Percentiles rank a stretch among this genome's conserved stretches.
Evolutionary conservation across 768 basidiomycete genomes (phyloP).

Genomic region (Tulasnella sp.): DNA sequence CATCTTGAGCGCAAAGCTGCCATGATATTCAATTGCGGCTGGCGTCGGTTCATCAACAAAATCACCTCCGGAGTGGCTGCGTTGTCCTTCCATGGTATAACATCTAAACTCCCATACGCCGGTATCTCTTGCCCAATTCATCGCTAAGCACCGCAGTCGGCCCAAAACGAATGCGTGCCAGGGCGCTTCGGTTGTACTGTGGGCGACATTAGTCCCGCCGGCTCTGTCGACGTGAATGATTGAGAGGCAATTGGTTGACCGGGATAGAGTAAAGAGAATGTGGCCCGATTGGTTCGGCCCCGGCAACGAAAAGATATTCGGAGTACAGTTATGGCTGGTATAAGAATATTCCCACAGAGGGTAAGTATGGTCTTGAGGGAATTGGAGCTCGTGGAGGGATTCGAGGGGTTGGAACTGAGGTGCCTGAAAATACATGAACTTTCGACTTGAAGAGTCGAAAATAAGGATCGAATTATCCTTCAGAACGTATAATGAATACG

Average conservation of each 20-base stretch:
- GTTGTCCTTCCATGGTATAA: neutral
- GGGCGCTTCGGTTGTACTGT: neutral
- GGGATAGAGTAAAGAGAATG: neutral
- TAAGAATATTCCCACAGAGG: neutral
- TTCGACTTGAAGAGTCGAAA: neutral
- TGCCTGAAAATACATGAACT: neutral
- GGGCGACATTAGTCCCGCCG: neutral
- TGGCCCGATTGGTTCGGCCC: neutral
- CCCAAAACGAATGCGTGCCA: neutral
- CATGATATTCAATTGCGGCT: neutral
- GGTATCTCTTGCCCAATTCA: neutral
- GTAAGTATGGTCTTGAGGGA: neutral
- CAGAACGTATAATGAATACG: neutral
- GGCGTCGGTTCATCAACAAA: neutral
- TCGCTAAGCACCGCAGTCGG: neutral
- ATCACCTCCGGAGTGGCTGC: neutral
- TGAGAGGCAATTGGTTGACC: neutral
- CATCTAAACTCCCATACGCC: neutral
- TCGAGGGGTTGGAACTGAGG: neutral
- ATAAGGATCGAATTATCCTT: neutral
- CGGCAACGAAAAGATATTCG: neutral
- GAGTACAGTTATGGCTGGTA: neutral
- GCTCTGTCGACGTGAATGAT: neutral
- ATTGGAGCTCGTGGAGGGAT: neutral
- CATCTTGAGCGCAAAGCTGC: neutral